Base-by-base conservation (phyloP, 1,139 yeast species). In the Candida tetrigidarum region DNA sequence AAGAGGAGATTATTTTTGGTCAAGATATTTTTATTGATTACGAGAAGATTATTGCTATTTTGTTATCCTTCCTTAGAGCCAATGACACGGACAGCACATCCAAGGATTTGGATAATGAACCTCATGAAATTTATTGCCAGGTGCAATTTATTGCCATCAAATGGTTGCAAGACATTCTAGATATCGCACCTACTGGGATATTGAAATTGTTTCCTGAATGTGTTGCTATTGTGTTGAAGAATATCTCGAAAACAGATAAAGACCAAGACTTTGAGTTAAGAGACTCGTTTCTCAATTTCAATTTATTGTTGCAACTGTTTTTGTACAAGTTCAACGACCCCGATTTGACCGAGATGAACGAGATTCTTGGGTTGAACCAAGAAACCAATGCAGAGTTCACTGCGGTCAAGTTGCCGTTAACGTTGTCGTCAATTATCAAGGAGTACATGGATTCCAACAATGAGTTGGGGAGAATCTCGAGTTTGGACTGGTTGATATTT, bases 401-500 rank as follows among this genome's bases (percentile, higher is more conserved):
- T 28, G 78, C 74, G 49, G 57, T 64, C 28, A 71, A 74, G 43
- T 60, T 74, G 42, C 63, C 64, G 6, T 54, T 58, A 12, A 71
- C 76, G 0, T 59, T 74, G 34, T 62, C 63, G 26, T 61, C 64
- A 2, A 69, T 73, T 10, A 65, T 68, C 57, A 58, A 62, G 35
- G 76, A 71, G 51, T 73, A 71, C 47, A 59, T 71, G 22, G 63
- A 65, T 26, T 42, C 43, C 2, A 63, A 68, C 46, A 86, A 89
- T 54, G 96, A 90, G 52, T 81, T 85, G 28, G 88, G 97, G 0
- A 74, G 95, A 51, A 78, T 91, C 15, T 91, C 96, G 0, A 87
- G 96, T 15, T 70, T 95, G 38, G 97, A 92, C 53, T 95, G 99
- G 99, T 72, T 95, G 29, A 84, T 85, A 20, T 83, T 90, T 76